These are phyloP conservation scores for Sclerospora graminicola DNA, from an alignment of 352 stramenopile genomes.

Conservation along the genomic window DNA sequence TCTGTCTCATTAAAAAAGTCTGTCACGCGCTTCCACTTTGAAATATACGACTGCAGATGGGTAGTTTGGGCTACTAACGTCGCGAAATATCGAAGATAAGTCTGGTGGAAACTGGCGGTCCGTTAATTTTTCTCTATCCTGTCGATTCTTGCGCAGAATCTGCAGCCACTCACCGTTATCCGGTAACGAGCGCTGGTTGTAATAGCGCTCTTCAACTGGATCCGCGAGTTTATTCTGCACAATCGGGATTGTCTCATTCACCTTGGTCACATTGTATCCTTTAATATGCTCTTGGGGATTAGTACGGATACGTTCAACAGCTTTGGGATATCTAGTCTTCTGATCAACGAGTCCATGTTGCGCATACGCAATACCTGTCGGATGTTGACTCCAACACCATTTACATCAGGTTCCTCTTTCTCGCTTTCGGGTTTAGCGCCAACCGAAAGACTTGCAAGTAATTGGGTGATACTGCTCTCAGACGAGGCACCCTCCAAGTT, in stretches of 20 bases:
- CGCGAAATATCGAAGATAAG: constrained; percentile 52
- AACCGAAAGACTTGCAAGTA: constrained; percentile 53
- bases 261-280: constrained; percentile 68
- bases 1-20: constrained; percentile 83
- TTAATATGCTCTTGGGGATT: constrained; percentile 40
- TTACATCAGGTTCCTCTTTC: constrained; percentile 54
- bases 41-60: constrained; percentile 69
- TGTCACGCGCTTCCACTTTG: constrained; percentile 77
- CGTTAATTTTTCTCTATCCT: constrained; percentile 67
- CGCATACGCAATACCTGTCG: constrained; percentile 37
- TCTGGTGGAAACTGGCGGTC: constrained; percentile 73
- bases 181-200: constrained; percentile 50
- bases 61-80: constrained; percentile 52
- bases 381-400: constrained; percentile 45
- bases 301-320: constrained; percentile 52
- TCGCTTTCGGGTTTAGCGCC: constrained; percentile 29
- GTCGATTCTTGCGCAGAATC: constrained; percentile 60
- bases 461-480: constrained; percentile 41
- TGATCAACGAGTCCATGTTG: constrained; percentile 68
- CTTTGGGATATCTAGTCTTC: constrained; percentile 62
- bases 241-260: constrained; percentile 59
- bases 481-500: constrained; percentile 30
- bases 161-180: constrained; percentile 69
- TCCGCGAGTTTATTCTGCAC: constrained; percentile 49
- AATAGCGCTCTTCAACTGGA: constrained; percentile 59